Evolutionary conservation across 345 rosid genomes (phyloP).

Genomic region (Reutealis trisperma): DNA sequence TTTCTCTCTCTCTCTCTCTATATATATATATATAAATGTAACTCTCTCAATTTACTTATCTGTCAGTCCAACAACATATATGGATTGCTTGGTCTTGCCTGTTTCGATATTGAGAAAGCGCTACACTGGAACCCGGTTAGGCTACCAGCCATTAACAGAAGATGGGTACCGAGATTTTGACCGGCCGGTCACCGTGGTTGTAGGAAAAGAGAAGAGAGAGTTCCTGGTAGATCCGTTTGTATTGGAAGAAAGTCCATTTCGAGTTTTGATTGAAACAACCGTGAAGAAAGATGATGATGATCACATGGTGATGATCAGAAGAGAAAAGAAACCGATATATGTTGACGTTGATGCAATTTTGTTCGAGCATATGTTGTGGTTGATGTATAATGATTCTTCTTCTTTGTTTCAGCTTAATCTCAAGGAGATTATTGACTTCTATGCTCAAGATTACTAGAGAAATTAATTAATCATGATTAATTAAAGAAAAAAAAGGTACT

Average conservation of each 20-base stretch:
- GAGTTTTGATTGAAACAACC: constrained; percentile 46
- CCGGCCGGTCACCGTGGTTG: constrained; percentile 60
- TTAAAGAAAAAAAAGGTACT: too few species aligned
- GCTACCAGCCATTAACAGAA: constrained; percentile 43
- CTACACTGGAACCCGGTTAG: constrained; percentile 32
- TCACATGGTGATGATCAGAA: background rate
- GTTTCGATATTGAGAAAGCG: constrained; percentile 46
- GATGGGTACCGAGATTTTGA: constrained; percentile 28
- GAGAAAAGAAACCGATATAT: constrained; percentile 42
- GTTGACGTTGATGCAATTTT: constrained; percentile 74
- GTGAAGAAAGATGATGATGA: constrained; percentile 20
- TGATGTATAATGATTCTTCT: constrained; percentile 66
- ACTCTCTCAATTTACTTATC: background rate
- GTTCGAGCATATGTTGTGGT: constrained; percentile 94
- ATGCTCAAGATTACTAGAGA: constrained; percentile 55
- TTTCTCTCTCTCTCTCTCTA: too few species aligned
- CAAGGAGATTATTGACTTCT: constrained; percentile 75
- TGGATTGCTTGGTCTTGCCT: constrained; percentile 73
- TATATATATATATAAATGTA: background rate
- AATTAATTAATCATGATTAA: background rate
- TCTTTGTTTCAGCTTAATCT: constrained; percentile 72
- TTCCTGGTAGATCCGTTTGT: constrained; percentile 67
- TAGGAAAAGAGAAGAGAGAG: constrained; percentile 74
- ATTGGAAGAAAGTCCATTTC: constrained; percentile 66
- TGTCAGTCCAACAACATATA: background rate